Evolutionary conservation across 306 rosid species (phyloP).

Genomic region (barrel medic (Medicago truncatula)): MtrunA17r5.0-ANR NC_053043.1:17496501-17497000

Average conservation of each 20-base stretch:
- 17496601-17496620: too few relatives aligned
- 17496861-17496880: slow-evolving; percentile 67
- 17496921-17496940: slow-evolving; percentile 81
- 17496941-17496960: slow-evolving; percentile 71
- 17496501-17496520: too few relatives aligned
- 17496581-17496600: too few relatives aligned
- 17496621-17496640: too few relatives aligned
- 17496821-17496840: slow-evolving; percentile 88
- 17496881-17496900: slow-evolving; percentile 76
- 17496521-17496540: too few relatives aligned
- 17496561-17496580: too few relatives aligned
- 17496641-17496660: too few relatives aligned
- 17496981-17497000: slow-evolving; percentile 87
- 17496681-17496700: too few relatives aligned
- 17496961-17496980: slow-evolving; percentile 80
- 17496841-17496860: slow-evolving; percentile 93
- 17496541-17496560: too few relatives aligned
- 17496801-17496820: slow-evolving; percentile 80
- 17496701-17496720: too few relatives aligned
- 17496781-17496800: slow-evolving; percentile 79
- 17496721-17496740: too few relatives aligned
- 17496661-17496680: too few relatives aligned
- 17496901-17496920: slow-evolving; percentile 83
- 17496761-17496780: slow-evolving; percentile 12
- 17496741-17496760: background rate